phyloP scores from a whole-genome alignment of 1,139 yeast species.

The Geotrichum europaeum region DNA sequence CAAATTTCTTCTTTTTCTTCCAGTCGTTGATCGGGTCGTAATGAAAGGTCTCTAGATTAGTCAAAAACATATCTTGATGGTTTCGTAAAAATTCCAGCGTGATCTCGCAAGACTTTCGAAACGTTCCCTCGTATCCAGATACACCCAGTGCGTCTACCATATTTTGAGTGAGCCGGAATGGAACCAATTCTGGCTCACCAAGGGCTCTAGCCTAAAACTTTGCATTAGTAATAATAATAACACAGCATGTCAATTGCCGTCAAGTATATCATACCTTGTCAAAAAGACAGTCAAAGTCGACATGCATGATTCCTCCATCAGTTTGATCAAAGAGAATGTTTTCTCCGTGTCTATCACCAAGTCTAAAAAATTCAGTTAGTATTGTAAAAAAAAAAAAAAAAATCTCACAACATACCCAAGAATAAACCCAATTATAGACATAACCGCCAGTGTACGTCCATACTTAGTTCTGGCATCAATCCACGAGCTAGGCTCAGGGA shows the following conservation, averaged over 20 bases:
- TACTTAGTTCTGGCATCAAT: slow-evolving; percentile 68
- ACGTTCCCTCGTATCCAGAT: slow-evolving; percentile 84
- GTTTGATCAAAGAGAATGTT: slow-evolving; percentile 70
- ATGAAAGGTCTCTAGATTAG: slow-evolving; percentile 83
- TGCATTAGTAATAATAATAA: not conserved
- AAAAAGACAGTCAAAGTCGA: slow-evolving; percentile 93
- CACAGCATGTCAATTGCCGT: not conserved
- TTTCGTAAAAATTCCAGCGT: slow-evolving; percentile 66
- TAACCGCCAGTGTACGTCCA: slow-evolving; percentile 81
- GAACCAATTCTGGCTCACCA: slow-evolving; percentile 86
- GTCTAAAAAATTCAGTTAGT: slow-evolving; percentile 42
- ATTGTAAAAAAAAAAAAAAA: not conserved
- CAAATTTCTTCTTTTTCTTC: slow-evolving; percentile 20
- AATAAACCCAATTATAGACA: slow-evolving; percentile 95
- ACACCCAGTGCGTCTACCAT: slow-evolving; percentile 90
- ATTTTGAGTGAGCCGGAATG: slow-evolving; percentile 84
- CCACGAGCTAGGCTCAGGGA: slow-evolving; percentile 90
- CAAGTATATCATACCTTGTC: slow-evolving; percentile 42
- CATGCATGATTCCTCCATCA: slow-evolving; percentile 80
- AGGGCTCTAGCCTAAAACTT: slow-evolving; percentile 40
- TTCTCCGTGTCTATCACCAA: slow-evolving; percentile 96
- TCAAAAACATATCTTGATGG: slow-evolving; percentile 85
- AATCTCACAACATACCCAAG: slow-evolving; percentile 29
- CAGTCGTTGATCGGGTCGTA: slow-evolving; percentile 74
- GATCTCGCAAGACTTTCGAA: slow-evolving; percentile 79